Base-by-base conservation (phyloP, 2,329 filamentous ascomycete species). In the Stromatinia cepivora region DNA sequence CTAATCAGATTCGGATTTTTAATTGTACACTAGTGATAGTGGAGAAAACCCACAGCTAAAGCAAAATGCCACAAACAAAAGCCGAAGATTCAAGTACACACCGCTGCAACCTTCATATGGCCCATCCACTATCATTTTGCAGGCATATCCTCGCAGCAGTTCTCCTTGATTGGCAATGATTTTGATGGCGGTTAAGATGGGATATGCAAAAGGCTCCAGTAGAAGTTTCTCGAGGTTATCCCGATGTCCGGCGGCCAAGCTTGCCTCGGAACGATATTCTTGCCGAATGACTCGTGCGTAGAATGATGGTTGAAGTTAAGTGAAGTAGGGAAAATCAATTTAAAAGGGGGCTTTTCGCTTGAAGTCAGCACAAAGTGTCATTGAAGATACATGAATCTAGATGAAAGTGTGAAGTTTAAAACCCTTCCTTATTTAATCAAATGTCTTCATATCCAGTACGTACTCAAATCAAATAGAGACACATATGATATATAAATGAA, bases 281-380 rank as follows among this genome's bases (percentile, higher is more conserved):
- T 52, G 61, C 61, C 46, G 31, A 52, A 39, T 39, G 6, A 20
- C 46, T 52, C 15, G 8, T 39, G 46, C 3, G 20, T 50, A n/a
- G 6, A 34, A 31, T 20, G 13, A 25, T 25, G 13, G 20, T 50
- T 52, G 59, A 22, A 34, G 15, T 39, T 17, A 13, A 52, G n/a
- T 63, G 8, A 25, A n/a, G 25, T 28, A 34, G 9, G 3, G 22
- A 25, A 7, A 28, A 50, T 34, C 5, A 50, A 63, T 5, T 8
- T 15, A 42, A 52, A 64, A 22, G 61, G 61, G 46, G 61, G n/a
- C 34, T 28, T 52, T 52, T 64, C 46, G 61, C 61, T 52, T 64
- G 46, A 64, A 39, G 22, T 52, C 34, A 39, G 34, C 46, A 39
- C 15, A 20, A 28, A 52, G 9, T 52, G 13, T 28, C 20, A 52